Conservation (phyloP, 1,284 basidiomycete genomes). For the Erythrobasidium hasegawianum region DNA sequence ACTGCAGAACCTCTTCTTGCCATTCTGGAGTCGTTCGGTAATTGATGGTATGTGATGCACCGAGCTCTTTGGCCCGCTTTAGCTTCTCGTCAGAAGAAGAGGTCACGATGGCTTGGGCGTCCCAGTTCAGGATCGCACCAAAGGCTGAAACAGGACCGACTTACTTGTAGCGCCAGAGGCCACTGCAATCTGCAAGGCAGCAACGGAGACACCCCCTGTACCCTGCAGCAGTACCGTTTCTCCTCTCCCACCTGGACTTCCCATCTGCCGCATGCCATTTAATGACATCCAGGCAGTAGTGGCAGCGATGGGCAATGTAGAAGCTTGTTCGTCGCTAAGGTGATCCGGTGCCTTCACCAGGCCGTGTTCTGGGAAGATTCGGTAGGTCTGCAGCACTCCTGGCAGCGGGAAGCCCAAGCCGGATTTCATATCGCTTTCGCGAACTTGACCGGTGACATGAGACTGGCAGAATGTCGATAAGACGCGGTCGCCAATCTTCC, state of each 20-base stretch:
- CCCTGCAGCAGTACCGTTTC: slow-evolving; percentile 2
- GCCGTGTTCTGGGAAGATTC: background rate
- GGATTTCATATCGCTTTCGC: slow-evolving; percentile 1
- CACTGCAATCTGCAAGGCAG: slow-evolving; percentile 7
- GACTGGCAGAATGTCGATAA: slow-evolving; percentile 5
- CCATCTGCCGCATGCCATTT: background rate
- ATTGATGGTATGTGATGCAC: slow-evolving; percentile 21
- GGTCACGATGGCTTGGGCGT: slow-evolving; percentile 7
- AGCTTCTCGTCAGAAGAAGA: slow-evolving; percentile 27
- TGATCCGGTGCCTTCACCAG: slow-evolving; percentile 4
- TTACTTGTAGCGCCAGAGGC: slow-evolving; percentile 9
- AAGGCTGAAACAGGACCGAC: background rate
- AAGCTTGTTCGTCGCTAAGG: background rate
- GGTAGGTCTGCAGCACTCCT: slow-evolving; percentile 1
- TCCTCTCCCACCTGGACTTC: background rate
- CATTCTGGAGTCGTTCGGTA: slow-evolving; percentile 15
- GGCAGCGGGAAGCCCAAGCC: slow-evolving; percentile 10
- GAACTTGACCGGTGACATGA: slow-evolving; percentile 9
- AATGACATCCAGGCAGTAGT: slow-evolving; percentile 11
- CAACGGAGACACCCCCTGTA: slow-evolving; percentile 7
- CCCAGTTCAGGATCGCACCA: background rate
- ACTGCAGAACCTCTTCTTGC: slow-evolving; percentile 1
- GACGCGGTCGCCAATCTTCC: slow-evolving; percentile 18
- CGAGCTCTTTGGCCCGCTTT: slow-evolving; percentile 12
- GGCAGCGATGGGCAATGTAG: slow-evolving; percentile 8